A percentile compares a stretch with the other conserved stretches of the same genome.
These are phyloP conservation scores for Solanum sejunctum DNA, from an alignment of 257 asterid species.

Conservation along the genomic window DNA sequence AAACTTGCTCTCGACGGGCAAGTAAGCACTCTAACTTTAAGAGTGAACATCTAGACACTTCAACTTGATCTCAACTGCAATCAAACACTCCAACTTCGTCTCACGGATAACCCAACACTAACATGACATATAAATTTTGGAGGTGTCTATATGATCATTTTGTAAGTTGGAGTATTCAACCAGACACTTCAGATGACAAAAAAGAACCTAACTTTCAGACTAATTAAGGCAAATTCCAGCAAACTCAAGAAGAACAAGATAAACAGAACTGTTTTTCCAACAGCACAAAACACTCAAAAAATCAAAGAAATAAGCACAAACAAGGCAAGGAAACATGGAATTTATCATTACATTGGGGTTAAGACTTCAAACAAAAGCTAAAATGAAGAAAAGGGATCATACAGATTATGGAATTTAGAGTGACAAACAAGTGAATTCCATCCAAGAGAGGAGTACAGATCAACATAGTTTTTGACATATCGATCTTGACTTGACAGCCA, in stretches of 20 bases:
- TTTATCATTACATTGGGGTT: not conserved
- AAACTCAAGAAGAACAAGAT: not conserved
- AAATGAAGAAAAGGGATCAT: slow-evolving; percentile 11
- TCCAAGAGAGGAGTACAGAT: slow-evolving; percentile 65
- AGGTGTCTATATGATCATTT: not conserved
- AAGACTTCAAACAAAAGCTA: not conserved
- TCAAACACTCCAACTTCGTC: too few relatives aligned
- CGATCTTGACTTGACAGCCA: slow-evolving; percentile 87
- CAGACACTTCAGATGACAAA: not conserved
- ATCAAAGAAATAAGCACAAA: not conserved
- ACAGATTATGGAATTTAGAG: slow-evolving; percentile 75
- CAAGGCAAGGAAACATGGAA: not conserved
- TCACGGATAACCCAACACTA: too few relatives aligned
- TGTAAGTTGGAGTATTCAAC: not conserved
- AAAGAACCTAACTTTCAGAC: not conserved
- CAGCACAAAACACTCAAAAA: not conserved
- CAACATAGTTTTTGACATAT: slow-evolving; percentile 58
- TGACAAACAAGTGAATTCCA: slow-evolving; percentile 92
- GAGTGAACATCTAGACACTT: too few relatives aligned
- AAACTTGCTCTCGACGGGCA: too few relatives aligned
- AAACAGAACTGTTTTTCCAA: not conserved
- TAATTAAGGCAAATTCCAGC: not conserved
- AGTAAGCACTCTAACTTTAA: too few relatives aligned
- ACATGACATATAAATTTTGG: not conserved
- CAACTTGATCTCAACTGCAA: too few relatives aligned